Percentiles rank a stretch among this genome's conserved stretches.
Evolutionary conservation across 192 early-diverging fungal species (phyloP).

Genomic region (Pecoramyces ruminantium): DNA sequence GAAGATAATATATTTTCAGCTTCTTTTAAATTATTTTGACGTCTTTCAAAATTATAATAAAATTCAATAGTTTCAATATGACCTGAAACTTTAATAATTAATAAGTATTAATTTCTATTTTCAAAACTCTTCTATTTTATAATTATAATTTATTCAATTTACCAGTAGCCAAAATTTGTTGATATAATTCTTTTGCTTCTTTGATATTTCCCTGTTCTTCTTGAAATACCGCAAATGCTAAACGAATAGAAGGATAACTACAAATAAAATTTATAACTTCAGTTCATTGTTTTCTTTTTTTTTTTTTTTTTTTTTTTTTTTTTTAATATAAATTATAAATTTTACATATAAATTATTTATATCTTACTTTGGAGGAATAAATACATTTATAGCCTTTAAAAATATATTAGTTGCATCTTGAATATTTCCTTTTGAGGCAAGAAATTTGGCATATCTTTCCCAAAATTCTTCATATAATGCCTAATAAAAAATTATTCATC

Average conservation of each 20-base stretch:
- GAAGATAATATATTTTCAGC: constrained; percentile 16
- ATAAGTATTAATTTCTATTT: too few relatives aligned
- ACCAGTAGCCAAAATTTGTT: constrained; percentile 29
- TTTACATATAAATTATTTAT: too few relatives aligned
- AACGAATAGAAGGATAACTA: constrained; percentile 31
- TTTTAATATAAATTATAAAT: too few relatives aligned
- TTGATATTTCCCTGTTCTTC: constrained; percentile 37
- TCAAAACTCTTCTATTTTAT: not conserved
- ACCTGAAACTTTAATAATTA: constrained; percentile 27
- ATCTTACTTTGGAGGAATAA: constrained; percentile 27
- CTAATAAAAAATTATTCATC: constrained; percentile 14
- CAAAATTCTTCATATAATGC: constrained; percentile 67
- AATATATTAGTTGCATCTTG: constrained; percentile 29
- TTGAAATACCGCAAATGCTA: constrained; percentile 39
- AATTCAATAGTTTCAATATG: constrained; percentile 46
- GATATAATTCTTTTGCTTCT: constrained; percentile 38
- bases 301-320: too few relatives aligned
- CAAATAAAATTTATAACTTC: too few relatives aligned
- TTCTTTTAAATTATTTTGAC: constrained; percentile 20
- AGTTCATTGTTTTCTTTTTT: too few relatives aligned
- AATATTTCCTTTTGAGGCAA: constrained; percentile 20
- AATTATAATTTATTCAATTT: not conserved
- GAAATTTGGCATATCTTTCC: constrained; percentile 46
- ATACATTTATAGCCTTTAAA: constrained; percentile 26
- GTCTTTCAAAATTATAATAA: constrained; percentile 45